Conservation (phyloP, 2,329 filamentous ascomycete genomes). For the Didymella pomorum region DNA sequence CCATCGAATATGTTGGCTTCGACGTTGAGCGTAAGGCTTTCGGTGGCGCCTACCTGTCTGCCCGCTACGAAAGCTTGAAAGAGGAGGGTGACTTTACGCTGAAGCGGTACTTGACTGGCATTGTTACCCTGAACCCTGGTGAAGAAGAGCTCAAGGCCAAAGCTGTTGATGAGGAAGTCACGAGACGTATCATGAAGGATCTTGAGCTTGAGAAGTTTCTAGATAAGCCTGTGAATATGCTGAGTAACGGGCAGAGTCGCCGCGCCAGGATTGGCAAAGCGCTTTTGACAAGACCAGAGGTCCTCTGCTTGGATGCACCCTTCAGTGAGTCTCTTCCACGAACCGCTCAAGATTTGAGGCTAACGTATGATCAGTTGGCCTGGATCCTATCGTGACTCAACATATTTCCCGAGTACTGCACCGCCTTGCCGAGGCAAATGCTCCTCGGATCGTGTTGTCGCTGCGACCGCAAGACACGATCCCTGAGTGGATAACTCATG, state of each 20-base stretch:
- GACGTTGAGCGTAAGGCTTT: conserved; percentile 72
- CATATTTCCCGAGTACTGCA: conserved; percentile 75
- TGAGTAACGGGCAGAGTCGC: conserved; percentile 93
- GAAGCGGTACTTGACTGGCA: conserved; percentile 79
- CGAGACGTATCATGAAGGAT: conserved; percentile 72
- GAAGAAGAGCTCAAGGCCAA: conserved; percentile 58
- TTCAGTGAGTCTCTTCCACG: conserved; percentile 66
- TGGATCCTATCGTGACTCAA: conserved; percentile 83
- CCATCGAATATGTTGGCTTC: conserved; percentile 91
- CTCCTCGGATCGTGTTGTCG: conserved; percentile 77
- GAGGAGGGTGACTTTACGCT: conserved; percentile 90
- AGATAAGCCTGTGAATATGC: conserved; percentile 82
- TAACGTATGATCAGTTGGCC: conserved; percentile 67
- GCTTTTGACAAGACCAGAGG: conserved; percentile 77
- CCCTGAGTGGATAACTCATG: conserved; percentile 88
- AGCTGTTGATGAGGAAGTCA: conserved; percentile 54
- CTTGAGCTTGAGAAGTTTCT: conserved; percentile 74
- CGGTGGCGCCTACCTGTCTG: conserved; percentile 78
- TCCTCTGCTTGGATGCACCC: conserved; percentile 84
- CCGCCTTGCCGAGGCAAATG: conserved; percentile 69
- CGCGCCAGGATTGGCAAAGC: conserved; percentile 88
- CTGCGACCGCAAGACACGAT: conserved; percentile 85
- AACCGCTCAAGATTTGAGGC: background rate
- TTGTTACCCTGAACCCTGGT: conserved; percentile 81
- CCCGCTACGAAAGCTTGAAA: conserved; percentile 85